A percentile compares a stretch with the other conserved stretches of the same genome.
phyloP scores from a whole-genome alignment of 805 yeast species.

The Lachancea lanzarotensis region DNA sequence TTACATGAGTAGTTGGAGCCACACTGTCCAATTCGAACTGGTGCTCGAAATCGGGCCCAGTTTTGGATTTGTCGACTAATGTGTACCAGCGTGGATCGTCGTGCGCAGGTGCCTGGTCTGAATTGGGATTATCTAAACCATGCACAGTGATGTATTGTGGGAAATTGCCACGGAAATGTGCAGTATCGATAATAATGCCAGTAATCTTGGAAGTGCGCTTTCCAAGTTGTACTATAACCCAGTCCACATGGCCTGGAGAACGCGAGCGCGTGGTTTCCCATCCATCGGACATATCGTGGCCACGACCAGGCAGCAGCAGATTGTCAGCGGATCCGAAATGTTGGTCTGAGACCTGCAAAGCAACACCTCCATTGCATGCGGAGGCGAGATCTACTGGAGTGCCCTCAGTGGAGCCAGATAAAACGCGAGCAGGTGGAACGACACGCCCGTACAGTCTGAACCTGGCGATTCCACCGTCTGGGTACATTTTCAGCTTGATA shows the following conservation, averaged over 20 bases:
- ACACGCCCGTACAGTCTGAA: conserved; percentile 86
- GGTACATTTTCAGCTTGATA: conserved; percentile 83
- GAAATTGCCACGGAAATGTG: conserved; percentile 90
- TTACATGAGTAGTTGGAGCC: conserved; percentile 57
- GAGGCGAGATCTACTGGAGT: conserved; percentile 61
- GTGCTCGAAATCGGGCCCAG: conserved; percentile 84
- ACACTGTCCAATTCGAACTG: conserved; percentile 34
- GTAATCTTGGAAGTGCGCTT: conserved; percentile 46
- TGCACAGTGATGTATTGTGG: conserved; percentile 76
- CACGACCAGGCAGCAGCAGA: conserved; percentile 86
- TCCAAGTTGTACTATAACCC: conserved; percentile 83
- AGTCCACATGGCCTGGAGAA: conserved; percentile 76
- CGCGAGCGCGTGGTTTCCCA: conserved; percentile 96
- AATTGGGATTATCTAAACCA: conserved; percentile 41
- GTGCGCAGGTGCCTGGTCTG: conserved; percentile 34
- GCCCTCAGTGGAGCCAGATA: neutral
- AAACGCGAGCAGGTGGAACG: conserved; percentile 38
- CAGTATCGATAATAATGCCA: conserved; percentile 75
- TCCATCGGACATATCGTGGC: conserved; percentile 95
- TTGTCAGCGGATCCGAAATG: conserved; percentile 93
- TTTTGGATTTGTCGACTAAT: conserved; percentile 61
- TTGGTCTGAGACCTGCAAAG: conserved; percentile 77
- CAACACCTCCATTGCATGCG: conserved; percentile 84
- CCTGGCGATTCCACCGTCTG: conserved; percentile 97
- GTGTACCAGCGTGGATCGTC: conserved; percentile 51